Percentiles rank a stretch among this genome's conserved stretches.
Conservation (phyloP, 2,329 filamentous ascomycete species). For the Grosmannia penicillata region DNA sequence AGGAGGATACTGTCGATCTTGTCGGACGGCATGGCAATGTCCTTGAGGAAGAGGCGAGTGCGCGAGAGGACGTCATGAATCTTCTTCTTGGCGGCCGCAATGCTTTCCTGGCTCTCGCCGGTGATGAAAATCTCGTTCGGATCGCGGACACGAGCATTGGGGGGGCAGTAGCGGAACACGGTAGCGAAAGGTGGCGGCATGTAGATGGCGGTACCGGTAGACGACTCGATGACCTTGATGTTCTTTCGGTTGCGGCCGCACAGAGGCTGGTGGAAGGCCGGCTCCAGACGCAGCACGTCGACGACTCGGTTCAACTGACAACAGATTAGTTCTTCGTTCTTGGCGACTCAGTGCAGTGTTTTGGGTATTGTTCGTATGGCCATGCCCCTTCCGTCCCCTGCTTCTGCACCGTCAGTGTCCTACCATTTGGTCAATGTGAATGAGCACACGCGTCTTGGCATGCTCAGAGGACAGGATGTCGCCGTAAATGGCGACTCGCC, state of each 20-base stretch:
- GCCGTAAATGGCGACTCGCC: slow-evolving; percentile 86
- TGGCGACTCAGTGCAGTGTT: neutral
- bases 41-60: slow-evolving; percentile 79
- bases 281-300: slow-evolving; percentile 67
- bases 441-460: slow-evolving; percentile 87
- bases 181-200: slow-evolving; percentile 90
- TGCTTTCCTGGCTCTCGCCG: slow-evolving; percentile 70
- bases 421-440: slow-evolving; percentile 94
- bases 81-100: slow-evolving; percentile 79
- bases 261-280: slow-evolving; percentile 79
- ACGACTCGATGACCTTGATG: slow-evolving; percentile 93
- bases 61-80: slow-evolving; percentile 71
- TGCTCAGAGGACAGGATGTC: slow-evolving; percentile 93
- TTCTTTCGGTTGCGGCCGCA: slow-evolving; percentile 92
- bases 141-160: slow-evolving; percentile 65
- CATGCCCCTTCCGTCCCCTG: too few relatives aligned
- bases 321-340: slow-evolving; percentile 10
- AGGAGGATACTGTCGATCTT: slow-evolving; percentile 94
- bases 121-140: slow-evolving; percentile 92
- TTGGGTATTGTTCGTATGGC: neutral
- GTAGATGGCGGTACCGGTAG: slow-evolving; percentile 93
- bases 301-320: slow-evolving; percentile 54
- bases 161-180: slow-evolving; percentile 79
- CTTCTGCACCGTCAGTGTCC: too few relatives aligned
- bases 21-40: slow-evolving; percentile 73